Conservation (phyloP, 306 rosid genomes). For the Senna siamea region DNA sequence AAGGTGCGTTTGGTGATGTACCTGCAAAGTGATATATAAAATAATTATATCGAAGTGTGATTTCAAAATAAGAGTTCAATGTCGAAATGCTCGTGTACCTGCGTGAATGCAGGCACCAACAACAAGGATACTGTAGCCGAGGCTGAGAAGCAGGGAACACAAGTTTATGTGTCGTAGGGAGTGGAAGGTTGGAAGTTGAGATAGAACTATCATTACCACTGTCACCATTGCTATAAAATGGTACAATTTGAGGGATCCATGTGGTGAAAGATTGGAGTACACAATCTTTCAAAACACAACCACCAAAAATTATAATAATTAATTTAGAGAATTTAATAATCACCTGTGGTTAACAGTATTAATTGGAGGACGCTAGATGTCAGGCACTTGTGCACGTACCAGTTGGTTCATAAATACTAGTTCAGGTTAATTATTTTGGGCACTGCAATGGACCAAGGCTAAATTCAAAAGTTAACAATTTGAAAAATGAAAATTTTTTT, state of each 20-base stretch:
- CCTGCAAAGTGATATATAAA: conserved; percentile 47
- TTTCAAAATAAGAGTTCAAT: too few species aligned
- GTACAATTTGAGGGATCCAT: conserved; percentile 80
- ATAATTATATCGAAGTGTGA: too few species aligned
- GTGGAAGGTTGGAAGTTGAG: conserved; percentile 91
- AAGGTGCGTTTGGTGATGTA: conserved; percentile 54
- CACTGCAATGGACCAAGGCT: too few species aligned
- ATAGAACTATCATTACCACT: conserved; percentile 68
- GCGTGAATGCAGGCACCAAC: conserved; percentile 79
- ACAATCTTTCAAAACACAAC: conserved; percentile 55
- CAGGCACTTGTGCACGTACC: not conserved
- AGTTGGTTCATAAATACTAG: not conserved
- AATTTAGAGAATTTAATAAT: not conserved
- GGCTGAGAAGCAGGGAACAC: conserved; percentile 69
- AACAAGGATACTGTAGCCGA: conserved; percentile 74
- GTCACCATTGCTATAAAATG: conserved; percentile 96
- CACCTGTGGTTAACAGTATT: not conserved
- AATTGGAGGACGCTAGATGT: too few species aligned
- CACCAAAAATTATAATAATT: not conserved
- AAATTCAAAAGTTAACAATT: too few species aligned
- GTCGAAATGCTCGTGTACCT: conserved; percentile 41
- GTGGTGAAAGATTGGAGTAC: conserved; percentile 67
- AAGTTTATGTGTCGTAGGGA: conserved; percentile 87
- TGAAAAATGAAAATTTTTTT: too few species aligned
- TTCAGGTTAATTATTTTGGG: too few species aligned